Base-by-base conservation (phyloP, 495 filamentous ascomycete genomes). In the Cenococcum geophilum region DNA sequence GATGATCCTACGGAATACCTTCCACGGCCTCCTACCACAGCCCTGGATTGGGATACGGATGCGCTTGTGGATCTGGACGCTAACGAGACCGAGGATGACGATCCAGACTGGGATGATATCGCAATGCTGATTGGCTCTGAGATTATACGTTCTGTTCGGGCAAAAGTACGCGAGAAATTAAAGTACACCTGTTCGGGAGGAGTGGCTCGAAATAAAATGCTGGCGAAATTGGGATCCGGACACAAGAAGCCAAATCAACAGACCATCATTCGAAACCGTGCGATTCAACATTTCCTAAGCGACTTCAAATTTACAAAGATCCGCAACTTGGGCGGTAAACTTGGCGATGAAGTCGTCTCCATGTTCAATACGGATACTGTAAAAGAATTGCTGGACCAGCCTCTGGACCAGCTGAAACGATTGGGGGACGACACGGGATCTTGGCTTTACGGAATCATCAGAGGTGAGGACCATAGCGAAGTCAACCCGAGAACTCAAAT, bases 81-180 rank as follows among this genome's bases (percentile, higher is more conserved):
- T 42, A 79, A 80, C 12, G 84, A 92, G 65, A 82, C 80, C 4
- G 89, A 92, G 68, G 80, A 87, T 48, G 86, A 89, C 67, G 85
- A 92, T 70, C 89, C 89, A 4, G 91, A 96, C 73, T 98, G 95
- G 95, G 93, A 98, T 75, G 92, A 97, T 76, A 80, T 97, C 68
- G 88, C 83, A 16, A 89, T 95, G 70, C 76, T 88, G 22, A 80
- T 96, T 60, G 92, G 88, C 0, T 88, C 90, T 9, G 90, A 96
- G 70, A 92, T 97, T 66, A 86, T 95, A 37, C 82, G 88, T n/a
- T 76, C 81, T 48, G 78, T 97, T 25, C 81, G 93, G 23, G 76
- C 74, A 10, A 77, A 80, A 27, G 81, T 97, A 35, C 81, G 80
- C 68, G 79, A 84, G 45, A 73, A 79, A 50, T 73, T 96, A 25